Percentiles rank a stretch among this genome's conserved stretches.
phyloP scores from a whole-genome alignment of 2,329 filamentous ascomycete species.

The Verticillium albo-atrum region DNA sequence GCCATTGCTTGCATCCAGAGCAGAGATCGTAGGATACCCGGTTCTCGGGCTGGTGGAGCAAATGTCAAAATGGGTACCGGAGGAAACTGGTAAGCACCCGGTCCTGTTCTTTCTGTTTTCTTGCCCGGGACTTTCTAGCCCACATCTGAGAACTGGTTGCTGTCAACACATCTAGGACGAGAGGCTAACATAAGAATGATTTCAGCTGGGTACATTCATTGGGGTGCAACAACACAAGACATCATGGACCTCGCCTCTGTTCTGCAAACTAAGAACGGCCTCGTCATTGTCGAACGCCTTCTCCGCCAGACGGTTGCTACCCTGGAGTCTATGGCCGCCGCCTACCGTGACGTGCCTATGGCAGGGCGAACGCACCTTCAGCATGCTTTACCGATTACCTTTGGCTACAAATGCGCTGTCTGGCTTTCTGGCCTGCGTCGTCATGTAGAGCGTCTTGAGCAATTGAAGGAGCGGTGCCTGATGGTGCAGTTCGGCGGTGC shows the following conservation, averaged over 20 bases:
- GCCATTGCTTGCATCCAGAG: slow-evolving; percentile 36
- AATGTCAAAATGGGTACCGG: slow-evolving; percentile 30
- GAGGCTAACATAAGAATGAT: too few relatives aligned
- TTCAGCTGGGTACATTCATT: slow-evolving; percentile 42
- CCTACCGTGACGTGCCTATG: slow-evolving; percentile 50
- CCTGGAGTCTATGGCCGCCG: slow-evolving; percentile 34
- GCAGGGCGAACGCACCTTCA: slow-evolving; percentile 54
- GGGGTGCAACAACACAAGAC: slow-evolving; percentile 56
- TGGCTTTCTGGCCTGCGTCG: slow-evolving; percentile 46
- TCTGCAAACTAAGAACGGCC: slow-evolving; percentile 46
- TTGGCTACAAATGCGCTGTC: slow-evolving; percentile 54
- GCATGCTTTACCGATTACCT: slow-evolving; percentile 51
- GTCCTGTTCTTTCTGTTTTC: background rate
- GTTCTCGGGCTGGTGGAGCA: slow-evolving; percentile 47
- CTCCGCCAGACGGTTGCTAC: slow-evolving; percentile 36
- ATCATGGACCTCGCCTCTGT: slow-evolving; percentile 53
- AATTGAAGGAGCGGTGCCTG: slow-evolving; percentile 40
- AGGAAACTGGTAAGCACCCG: slow-evolving; percentile 19
- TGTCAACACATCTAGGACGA: too few relatives aligned
- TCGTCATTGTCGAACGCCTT: slow-evolving; percentile 40
- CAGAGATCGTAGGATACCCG: slow-evolving; percentile 51
- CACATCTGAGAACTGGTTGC: too few relatives aligned
- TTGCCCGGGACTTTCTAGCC: too few relatives aligned
- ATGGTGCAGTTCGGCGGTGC: slow-evolving; percentile 54
- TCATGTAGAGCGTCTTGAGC: slow-evolving; percentile 40